A percentile compares a stretch with the other conserved stretches of the same genome.
These are phyloP conservation scores for Irpex sp. DNA, from an alignment of 1,284 basidiomycete species.

Conservation along the genomic window DNA sequence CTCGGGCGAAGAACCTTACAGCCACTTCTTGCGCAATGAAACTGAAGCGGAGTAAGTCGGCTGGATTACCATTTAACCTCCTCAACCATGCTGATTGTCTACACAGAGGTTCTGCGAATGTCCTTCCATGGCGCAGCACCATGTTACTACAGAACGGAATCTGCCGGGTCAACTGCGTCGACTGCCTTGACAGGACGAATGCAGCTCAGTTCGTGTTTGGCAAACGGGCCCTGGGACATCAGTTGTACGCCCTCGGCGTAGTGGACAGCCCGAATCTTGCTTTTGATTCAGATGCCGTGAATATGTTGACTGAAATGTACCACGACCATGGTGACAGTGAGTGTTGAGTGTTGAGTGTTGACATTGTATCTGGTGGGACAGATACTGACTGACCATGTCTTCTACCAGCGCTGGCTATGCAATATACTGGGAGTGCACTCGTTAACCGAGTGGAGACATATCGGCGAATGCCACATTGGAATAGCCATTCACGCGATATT, in stretches of 20 bases:
- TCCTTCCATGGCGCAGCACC: slow-evolving; percentile 52
- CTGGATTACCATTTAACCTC: background rate
- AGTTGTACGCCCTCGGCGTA: slow-evolving; percentile 92
- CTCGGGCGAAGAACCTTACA: slow-evolving; percentile 74
- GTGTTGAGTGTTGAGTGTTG: slow-evolving; percentile 25
- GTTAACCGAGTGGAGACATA: slow-evolving; percentile 98
- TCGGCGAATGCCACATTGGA: slow-evolving; percentile 95
- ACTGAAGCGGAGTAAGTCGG: slow-evolving; percentile 38
- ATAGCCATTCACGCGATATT: slow-evolving; percentile 95
- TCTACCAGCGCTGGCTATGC: slow-evolving; percentile 81
- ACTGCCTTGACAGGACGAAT: slow-evolving; percentile 97
- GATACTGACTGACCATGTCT: background rate
- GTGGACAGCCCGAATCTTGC: slow-evolving; percentile 81
- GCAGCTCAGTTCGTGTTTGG: slow-evolving; percentile 98
- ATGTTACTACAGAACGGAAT: slow-evolving; percentile 91
- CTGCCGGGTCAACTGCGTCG: slow-evolving; percentile 90
- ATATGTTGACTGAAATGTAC: slow-evolving; percentile 99
- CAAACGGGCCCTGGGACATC: slow-evolving; percentile 92
- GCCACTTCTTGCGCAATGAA: slow-evolving; percentile 56
- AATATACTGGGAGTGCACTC: slow-evolving; percentile 94
- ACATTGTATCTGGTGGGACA: background rate
- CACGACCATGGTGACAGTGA: slow-evolving; percentile 93
- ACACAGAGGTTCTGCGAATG: slow-evolving; percentile 12
- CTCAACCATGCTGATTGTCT: background rate
- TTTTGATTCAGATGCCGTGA: slow-evolving; percentile 94